Percentiles rank a stretch among this genome's conserved stretches.
phyloP scores from a whole-genome alignment of 2,329 filamentous ascomycete genomes.

The Thielaviopsis populi region DNA sequence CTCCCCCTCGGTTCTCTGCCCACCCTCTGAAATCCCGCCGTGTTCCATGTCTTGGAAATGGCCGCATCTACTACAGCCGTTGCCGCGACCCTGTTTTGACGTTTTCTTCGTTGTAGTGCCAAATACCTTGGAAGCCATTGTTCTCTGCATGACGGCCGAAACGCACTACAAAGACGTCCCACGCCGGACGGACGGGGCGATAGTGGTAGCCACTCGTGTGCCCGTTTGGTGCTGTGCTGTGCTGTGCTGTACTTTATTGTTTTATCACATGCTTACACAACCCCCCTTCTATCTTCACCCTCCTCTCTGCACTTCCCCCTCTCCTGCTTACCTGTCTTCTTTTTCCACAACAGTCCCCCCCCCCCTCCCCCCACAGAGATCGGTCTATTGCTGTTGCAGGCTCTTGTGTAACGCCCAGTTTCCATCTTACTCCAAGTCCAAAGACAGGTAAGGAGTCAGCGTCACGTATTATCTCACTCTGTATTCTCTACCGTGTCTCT shows the following conservation, averaged over 20 bases:
- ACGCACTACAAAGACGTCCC: background rate
- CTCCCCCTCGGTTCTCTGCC: background rate
- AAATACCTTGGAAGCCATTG: background rate
- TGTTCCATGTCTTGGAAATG: background rate
- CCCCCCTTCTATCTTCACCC: background rate
- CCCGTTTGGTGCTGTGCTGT: background rate
- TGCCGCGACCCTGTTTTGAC: background rate
- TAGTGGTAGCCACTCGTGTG: background rate
- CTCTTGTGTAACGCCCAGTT: too few relatives aligned
- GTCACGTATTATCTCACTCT: too few relatives aligned
- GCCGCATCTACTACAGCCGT: background rate
- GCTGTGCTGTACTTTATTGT: background rate
- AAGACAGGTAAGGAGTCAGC: too few relatives aligned
- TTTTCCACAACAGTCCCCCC: too few relatives aligned
- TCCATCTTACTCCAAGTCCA: too few relatives aligned
- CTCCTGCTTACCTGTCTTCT: too few relatives aligned
- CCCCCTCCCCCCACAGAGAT: background rate
- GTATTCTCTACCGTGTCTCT: background rate
- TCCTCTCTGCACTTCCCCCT: too few relatives aligned
- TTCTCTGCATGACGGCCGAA: slow-evolving; percentile 4
- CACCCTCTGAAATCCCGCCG: background rate
- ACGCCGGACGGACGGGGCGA: background rate
- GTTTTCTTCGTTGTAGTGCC: background rate
- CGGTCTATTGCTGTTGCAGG: too few relatives aligned
- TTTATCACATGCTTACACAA: background rate